These are phyloP conservation scores for Cryptosporidium tyzzeri DNA, from an alignment of 169 alveolate species.

Conservation along the genomic window DNA sequence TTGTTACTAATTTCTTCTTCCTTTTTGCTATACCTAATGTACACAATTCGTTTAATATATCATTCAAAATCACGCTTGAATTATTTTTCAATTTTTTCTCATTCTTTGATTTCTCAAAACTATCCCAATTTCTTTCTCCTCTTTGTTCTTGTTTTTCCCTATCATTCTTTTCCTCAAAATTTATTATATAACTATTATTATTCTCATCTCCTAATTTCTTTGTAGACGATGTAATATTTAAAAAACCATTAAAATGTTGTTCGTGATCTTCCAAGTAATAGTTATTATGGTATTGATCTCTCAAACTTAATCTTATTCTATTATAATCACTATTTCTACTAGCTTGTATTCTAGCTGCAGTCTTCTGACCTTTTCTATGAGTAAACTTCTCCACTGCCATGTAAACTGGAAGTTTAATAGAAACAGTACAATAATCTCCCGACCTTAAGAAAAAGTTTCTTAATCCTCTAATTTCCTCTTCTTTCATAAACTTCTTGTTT, in stretches of 20 bases:
- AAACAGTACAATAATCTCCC: constrained; percentile 49
- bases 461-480: constrained; percentile 24
- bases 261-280: not conserved
- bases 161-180: not conserved
- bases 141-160: not conserved
- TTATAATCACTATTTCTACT: constrained; percentile 40
- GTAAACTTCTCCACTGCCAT: constrained; percentile 72
- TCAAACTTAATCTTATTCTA: not conserved
- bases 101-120: not conserved
- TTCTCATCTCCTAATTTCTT: not conserved
- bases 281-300: not conserved
- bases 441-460: constrained; percentile 10
- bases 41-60: constrained; percentile 40
- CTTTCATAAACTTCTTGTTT: not conserved
- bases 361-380: constrained; percentile 73
- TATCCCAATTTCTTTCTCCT: not conserved
- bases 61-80: constrained; percentile 38
- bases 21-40: constrained; percentile 26
- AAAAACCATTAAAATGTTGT: constrained; percentile 32
- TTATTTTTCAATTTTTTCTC: not conserved
- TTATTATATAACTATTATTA: not conserved
- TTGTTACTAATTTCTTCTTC: not conserved
- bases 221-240: constrained; percentile 15
- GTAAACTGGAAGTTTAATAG: constrained; percentile 56
- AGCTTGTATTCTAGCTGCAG: constrained; percentile 73